Evolutionary conservation across 2,329 filamentous ascomycete genomes (phyloP), one percentile per base, ranked within the genome.

Genomic region (Pseudogymnoascus sp.): DNA sequence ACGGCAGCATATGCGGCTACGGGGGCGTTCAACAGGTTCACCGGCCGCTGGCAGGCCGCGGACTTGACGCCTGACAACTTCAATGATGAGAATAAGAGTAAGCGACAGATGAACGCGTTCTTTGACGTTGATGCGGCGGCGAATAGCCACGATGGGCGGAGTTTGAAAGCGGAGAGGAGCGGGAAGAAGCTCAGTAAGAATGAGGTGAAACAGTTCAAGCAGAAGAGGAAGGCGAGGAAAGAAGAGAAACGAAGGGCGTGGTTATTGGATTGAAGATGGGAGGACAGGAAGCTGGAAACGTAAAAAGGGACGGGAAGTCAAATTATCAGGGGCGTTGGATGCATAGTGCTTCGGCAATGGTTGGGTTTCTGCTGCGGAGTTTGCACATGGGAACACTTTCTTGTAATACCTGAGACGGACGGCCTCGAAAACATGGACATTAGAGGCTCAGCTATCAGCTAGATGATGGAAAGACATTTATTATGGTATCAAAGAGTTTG

Each of bases 101-200:
- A 80, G 60, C 82, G 94, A 48, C 94, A 97, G 77, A 89, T 97
- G 88, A 89, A 90, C 71, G 90, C 92, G 40, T 97, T 88, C 76
- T 99, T 97, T 74, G 93, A 99, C 72, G 92, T 97, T 45, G 92
- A 97, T 74, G 90, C 92, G 4, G 92, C 92, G 2, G 93, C 92
- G 4, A 97, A 96, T 72, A 84, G 85, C 63, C 92, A 99, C 71
- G 88, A 96, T 69, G 94, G 94, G 1, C 84, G 88, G 63, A 97
- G 92, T 71, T 78, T 99, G 63, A 95, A 93, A 76, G 94, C 92
- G 1, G 94, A 99, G 79, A 82, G 94, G 61, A 87, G 89, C 63
- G 86, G 87, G 61, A 92, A 94, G 82, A 92, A 90, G 75, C 81
- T 93, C 25, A 88, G 79, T 62, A 96, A 93, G 79, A 80, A 88